Conservation (phyloP, 1,139 yeast genomes). For the Hemisphaericaspora xylanilytica region DNA sequence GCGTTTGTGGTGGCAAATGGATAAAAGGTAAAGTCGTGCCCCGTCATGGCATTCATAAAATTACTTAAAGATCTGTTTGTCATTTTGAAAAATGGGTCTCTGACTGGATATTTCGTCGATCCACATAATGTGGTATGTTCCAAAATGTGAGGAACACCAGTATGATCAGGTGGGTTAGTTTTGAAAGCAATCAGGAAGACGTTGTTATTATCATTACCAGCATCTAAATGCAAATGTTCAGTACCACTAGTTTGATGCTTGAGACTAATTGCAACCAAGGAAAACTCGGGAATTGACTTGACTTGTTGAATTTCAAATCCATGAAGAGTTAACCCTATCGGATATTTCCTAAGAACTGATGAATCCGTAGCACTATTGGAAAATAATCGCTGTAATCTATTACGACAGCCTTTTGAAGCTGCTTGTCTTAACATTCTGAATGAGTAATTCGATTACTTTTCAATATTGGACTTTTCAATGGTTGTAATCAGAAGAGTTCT, state of each 20-base stretch:
- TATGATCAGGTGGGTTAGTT: constrained; percentile 88
- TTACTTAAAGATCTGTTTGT: constrained; percentile 80
- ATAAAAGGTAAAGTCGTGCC: constrained; percentile 90
- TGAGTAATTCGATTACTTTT: background rate
- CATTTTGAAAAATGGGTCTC: constrained; percentile 98
- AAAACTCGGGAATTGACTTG: constrained; percentile 74
- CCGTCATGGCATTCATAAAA: constrained; percentile 99
- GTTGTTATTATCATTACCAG: constrained; percentile 71
- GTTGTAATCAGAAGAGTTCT: background rate
- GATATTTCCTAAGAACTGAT: constrained; percentile 43
- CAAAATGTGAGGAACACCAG: constrained; percentile 94
- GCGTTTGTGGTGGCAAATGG: constrained; percentile 94
- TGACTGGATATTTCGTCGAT: constrained; percentile 81
- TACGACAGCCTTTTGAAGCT: background rate
- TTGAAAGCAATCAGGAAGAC: constrained; percentile 89
- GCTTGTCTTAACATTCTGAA: constrained; percentile 8
- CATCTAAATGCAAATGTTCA: constrained; percentile 79
- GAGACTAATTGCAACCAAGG: constrained; percentile 73
- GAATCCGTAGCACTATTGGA: constrained; percentile 8
- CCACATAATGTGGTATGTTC: constrained; percentile 98
- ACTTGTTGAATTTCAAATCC: constrained; percentile 67
- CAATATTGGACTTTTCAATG: background rate
- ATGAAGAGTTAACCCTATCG: constrained; percentile 58
- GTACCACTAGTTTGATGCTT: constrained; percentile 70
- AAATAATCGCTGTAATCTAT: background rate